Percentiles rank a stretch among this genome's conserved stretches.
Conservation (phyloP, 768 basidiomycete genomes). For the Boletus vinaceobasis region DNA sequence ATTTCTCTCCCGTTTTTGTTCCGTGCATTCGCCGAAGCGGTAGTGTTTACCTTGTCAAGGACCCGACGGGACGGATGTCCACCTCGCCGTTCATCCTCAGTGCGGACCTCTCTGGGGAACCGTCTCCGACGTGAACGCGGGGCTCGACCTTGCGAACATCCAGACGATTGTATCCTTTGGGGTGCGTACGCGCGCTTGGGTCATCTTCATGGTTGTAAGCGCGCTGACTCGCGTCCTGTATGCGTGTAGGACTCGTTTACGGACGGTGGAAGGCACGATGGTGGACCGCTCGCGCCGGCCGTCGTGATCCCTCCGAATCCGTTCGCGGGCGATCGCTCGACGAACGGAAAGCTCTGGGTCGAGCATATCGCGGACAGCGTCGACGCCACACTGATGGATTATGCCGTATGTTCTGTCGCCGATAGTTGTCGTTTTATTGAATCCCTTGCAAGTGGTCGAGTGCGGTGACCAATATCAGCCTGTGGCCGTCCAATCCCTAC, state of each 20-base stretch:
- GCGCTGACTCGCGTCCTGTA: not conserved
- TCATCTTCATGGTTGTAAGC: not conserved
- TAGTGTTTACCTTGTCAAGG: constrained; percentile 7
- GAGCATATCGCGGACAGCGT: constrained; percentile 42
- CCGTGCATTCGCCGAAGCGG: constrained; percentile 8
- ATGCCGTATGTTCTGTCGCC: constrained; percentile 38
- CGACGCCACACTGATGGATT: constrained; percentile 45
- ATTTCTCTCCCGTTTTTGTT: not conserved
- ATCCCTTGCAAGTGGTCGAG: constrained; percentile 29
- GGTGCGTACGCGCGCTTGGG: constrained; percentile 25
- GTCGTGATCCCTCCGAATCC: constrained; percentile 42
- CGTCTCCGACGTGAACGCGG: constrained; percentile 47
- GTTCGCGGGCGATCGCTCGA: constrained; percentile 47
- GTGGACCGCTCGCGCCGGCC: constrained; percentile 39
- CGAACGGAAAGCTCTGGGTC: constrained; percentile 51
- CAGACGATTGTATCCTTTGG: constrained; percentile 54
- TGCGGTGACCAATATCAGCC: constrained; percentile 43
- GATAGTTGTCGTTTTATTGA: not conserved
- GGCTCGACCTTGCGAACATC: constrained; percentile 34
- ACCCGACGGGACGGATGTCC: constrained; percentile 22
- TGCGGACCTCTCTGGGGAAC: constrained; percentile 42
- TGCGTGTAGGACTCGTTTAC: constrained; percentile 45
- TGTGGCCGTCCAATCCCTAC: constrained; percentile 51
- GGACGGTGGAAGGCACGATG: constrained; percentile 47
- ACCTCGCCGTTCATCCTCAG: constrained; percentile 44